phyloP scores from a whole-genome alignment of 164 flowering plant species.

The Sedum album region DNA sequence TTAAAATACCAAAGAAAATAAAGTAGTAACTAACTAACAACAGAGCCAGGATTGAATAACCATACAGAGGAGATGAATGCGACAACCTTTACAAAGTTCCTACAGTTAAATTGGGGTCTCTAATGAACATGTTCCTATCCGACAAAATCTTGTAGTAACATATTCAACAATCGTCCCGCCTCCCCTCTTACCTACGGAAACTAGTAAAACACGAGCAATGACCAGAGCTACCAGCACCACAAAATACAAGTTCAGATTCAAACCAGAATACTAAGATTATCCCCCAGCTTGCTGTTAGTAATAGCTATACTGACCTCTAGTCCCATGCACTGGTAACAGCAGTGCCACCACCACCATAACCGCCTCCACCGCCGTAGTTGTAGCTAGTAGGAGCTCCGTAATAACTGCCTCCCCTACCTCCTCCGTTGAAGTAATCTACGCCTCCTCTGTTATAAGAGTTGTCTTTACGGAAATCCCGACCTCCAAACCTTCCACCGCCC shows the following conservation, averaged over 20 bases:
- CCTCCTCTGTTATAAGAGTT: constrained; percentile 19
- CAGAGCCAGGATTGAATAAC: too few species aligned
- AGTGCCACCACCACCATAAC: constrained; percentile 22
- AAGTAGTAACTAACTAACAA: too few species aligned
- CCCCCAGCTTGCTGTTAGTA: background rate
- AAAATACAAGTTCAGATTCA: background rate
- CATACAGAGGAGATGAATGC: too few species aligned
- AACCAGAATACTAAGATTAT: background rate
- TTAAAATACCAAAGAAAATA: too few species aligned
- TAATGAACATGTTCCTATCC: background rate
- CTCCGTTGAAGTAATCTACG: constrained; percentile 31
- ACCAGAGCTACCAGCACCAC: background rate
- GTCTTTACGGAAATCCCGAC: constrained; percentile 51
- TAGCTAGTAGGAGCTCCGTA: constrained; percentile 31
- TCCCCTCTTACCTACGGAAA: background rate
- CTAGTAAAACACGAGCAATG: background rate
- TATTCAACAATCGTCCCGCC: background rate
- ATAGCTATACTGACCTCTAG: constrained; percentile 13
- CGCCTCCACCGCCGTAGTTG: constrained; percentile 32
- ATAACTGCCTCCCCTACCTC: constrained; percentile 26
- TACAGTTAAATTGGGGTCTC: background rate
- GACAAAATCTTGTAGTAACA: background rate
- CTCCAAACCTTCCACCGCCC: constrained; percentile 53
- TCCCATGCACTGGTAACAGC: constrained; percentile 61
- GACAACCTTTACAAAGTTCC: background rate